phyloP scores from a whole-genome alignment of 73 alveolate species.

The Paramecium caudatum region DNA sequence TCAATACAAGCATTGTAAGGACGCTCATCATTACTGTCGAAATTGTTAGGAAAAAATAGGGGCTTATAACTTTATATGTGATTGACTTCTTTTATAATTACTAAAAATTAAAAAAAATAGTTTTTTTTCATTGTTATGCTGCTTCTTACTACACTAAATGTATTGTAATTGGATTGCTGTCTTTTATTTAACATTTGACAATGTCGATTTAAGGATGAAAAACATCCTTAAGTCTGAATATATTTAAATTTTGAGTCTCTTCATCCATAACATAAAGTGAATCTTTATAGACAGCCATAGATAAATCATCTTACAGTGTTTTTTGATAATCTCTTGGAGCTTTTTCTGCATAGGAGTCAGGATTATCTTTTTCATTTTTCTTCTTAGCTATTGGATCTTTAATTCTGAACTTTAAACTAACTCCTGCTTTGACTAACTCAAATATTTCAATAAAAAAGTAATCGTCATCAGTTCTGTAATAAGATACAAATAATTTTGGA shows the following conservation, averaged over 20 bases:
- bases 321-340: conserved; percentile 57
- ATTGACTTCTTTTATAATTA: too few species aligned
- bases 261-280: conserved; percentile 74
- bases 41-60: conserved; percentile 19
- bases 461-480: conserved; percentile 42
- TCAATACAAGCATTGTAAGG: conserved; percentile 6
- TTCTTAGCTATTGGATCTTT: conserved; percentile 38
- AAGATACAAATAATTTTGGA: conserved; percentile 59
- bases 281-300: conserved; percentile 67
- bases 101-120: too few species aligned
- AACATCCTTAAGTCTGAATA: conserved; percentile 48
- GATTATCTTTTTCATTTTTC: conserved; percentile 54
- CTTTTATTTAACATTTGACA: conserved; percentile 35
- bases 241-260: conserved; percentile 36
- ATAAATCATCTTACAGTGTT: conserved; percentile 71
- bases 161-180: conserved; percentile 24
- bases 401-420: conserved; percentile 64
- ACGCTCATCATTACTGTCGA: conserved; percentile 55
- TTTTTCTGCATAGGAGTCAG: neutral
- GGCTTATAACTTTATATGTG: conserved; percentile 30
- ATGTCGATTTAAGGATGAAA: conserved; percentile 69
- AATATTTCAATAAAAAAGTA: conserved; percentile 52
- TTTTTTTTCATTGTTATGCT: neutral
- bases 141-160: conserved; percentile 39
- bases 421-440: conserved; percentile 74